phyloP scores from a whole-genome alignment of 2,329 filamentous ascomycete genomes.

The Gremmenia infestans region DNA sequence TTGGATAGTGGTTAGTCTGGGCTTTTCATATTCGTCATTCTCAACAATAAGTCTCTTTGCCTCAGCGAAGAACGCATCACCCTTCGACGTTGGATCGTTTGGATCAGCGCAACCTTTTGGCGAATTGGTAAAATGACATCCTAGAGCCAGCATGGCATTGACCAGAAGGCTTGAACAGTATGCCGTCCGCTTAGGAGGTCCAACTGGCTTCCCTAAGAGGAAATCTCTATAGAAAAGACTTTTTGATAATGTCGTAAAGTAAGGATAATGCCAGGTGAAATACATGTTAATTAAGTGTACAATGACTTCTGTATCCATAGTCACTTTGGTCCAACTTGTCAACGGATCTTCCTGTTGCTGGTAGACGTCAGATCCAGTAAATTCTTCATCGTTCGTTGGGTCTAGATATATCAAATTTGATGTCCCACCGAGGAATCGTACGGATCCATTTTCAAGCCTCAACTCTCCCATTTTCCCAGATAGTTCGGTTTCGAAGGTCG shows the following conservation, averaged over 20 bases:
- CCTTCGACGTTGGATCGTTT: slow-evolving; percentile 77
- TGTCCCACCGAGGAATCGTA: slow-evolving; percentile 89
- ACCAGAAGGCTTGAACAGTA: slow-evolving; percentile 89
- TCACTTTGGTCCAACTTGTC: slow-evolving; percentile 84
- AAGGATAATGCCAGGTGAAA: slow-evolving; percentile 96
- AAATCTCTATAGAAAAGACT: slow-evolving; percentile 85
- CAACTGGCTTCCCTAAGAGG: slow-evolving; percentile 58
- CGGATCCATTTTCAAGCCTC: slow-evolving; percentile 77
- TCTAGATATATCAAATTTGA: slow-evolving; percentile 85
- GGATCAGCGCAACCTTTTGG: slow-evolving; percentile 65
- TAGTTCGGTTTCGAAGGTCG: slow-evolving; percentile 64
- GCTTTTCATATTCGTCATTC: slow-evolving; percentile 89
- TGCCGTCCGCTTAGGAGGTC: slow-evolving; percentile 49
- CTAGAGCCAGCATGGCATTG: slow-evolving; percentile 88
- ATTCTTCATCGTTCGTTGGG: slow-evolving; percentile 35
- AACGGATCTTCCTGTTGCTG: slow-evolving; percentile 59
- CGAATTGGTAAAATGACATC: slow-evolving; percentile 85
- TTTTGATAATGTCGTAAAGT: slow-evolving; percentile 88
- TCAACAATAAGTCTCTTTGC: slow-evolving; percentile 85
- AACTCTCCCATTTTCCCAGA: slow-evolving; percentile 92
- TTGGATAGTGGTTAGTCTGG: slow-evolving; percentile 84
- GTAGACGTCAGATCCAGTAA: slow-evolving; percentile 27
- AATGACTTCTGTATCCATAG: slow-evolving; percentile 71
- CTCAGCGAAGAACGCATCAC: slow-evolving; percentile 93
- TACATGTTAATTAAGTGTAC: slow-evolving; percentile 94